phyloP scores from a whole-genome alignment of 208 protist genomes.

The Sergeia podlipaevii region DNA sequence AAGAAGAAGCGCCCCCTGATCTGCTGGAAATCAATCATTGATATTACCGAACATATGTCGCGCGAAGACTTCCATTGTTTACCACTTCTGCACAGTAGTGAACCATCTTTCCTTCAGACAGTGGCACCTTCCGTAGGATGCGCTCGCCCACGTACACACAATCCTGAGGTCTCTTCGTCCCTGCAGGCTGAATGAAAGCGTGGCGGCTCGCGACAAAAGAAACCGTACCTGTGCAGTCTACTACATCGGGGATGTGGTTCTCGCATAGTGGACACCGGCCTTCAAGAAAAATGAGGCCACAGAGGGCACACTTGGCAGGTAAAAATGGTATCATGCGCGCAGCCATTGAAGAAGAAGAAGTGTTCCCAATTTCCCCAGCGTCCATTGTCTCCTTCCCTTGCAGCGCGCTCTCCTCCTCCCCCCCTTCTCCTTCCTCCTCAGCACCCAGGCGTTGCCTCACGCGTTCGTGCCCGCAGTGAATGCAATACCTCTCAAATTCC shows the following conservation, averaged over 20 bases:
- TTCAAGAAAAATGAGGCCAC: constrained; percentile 66
- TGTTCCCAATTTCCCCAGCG: constrained; percentile 1
- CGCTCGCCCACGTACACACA: constrained; percentile 38
- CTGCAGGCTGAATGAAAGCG: constrained; percentile 59
- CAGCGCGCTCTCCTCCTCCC: background rate
- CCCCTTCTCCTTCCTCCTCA: background rate
- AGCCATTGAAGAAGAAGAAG: background rate
- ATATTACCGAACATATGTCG: too few relatives aligned
- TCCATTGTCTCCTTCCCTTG: constrained; percentile 3
- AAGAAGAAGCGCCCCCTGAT: too few relatives aligned
- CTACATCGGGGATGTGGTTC: constrained; percentile 36
- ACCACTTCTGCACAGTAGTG: too few relatives aligned
- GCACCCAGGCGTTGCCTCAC: constrained; percentile 1
- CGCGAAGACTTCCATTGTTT: too few relatives aligned
- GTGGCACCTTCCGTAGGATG: background rate
- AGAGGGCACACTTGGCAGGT: constrained; percentile 55
- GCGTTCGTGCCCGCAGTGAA: constrained; percentile 54
- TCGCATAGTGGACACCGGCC: constrained; percentile 63
- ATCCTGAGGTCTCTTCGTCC: constrained; percentile 33
- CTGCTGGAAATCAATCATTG: too few relatives aligned
- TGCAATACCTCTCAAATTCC: constrained; percentile 79
- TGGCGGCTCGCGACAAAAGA: constrained; percentile 42
- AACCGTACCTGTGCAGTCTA: constrained; percentile 43
- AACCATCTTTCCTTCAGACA: background rate
- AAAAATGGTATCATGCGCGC: constrained; percentile 65